Base-by-base conservation (phyloP, 106 monocot species). In the Cymbidium sinense region DNA sequence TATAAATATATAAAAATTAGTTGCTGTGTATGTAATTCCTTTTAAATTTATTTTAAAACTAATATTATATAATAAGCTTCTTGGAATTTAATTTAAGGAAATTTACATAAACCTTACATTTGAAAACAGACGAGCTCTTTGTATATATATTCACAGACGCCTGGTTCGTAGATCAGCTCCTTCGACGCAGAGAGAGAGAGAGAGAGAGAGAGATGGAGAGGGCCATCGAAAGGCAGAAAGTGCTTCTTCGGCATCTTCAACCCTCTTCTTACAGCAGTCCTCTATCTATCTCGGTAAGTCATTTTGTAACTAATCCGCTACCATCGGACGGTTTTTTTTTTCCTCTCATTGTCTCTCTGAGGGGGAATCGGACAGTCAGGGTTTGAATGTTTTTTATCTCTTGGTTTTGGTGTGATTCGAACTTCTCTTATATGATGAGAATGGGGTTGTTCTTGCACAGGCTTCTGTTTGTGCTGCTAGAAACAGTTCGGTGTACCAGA, bases 221-320 rank as follows among this genome's bases (percentile, higher is more conserved):
- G 34, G 91, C 95, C 15, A 83, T 89, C 79, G 71, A 86, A 47
- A 86, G 95, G 79, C 95, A 95, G 81, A 79, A 89, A 25, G 81
- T 95, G 17, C 83, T 95, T 28, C 88, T 89, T 28, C 80, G 79
- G 52, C 95, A 95, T 78, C 86, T 95, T 73, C 78, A 54, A 35
- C 87, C 94, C 9, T 55, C 83, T 30, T 70, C 83, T 17, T 73
- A 70, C 33, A 51, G 83, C 27, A 2, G 74, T 7, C 43, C 82
- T 55, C 65, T 80, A 19, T 27, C 81, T 7, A 70, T 83, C 15
- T 75, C 86, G 82, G 86, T 86, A 82, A 75, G 9, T 52, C 34
- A 70, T 82, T 41, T 18, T 64, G 17, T 74, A 33, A 33, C 2
- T 11, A 5, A 39, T 7, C 37, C 0, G 36, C 18, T 39, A n/a